Conservation (phyloP, 495 filamentous ascomycete genomes). For the Polyplosphaeria fusca region DNA sequence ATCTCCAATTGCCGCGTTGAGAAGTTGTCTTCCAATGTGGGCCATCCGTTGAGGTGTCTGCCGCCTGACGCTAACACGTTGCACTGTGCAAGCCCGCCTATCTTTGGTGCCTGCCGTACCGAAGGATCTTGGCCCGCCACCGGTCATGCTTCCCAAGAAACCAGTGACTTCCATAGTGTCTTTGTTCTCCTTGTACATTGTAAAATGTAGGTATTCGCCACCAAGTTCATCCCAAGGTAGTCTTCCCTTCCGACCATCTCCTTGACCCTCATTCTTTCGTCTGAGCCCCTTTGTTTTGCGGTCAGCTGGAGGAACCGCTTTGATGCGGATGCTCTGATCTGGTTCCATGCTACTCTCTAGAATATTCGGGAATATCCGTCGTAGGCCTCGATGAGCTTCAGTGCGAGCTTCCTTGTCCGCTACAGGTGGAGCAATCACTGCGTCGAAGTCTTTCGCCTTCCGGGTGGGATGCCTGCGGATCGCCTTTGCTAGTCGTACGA, state of each 20-base stretch:
- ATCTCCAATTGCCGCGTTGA: slow-evolving; percentile 66
- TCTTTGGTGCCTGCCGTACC: slow-evolving; percentile 94
- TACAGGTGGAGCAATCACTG: slow-evolving; percentile 45
- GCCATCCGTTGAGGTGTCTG: slow-evolving; percentile 62
- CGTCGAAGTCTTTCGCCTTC: slow-evolving; percentile 44
- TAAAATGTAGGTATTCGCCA: slow-evolving; percentile 84
- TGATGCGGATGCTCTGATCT: slow-evolving; percentile 59
- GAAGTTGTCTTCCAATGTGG: slow-evolving; percentile 59
- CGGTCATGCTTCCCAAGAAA: slow-evolving; percentile 65
- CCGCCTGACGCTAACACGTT: slow-evolving; percentile 71
- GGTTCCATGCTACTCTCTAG: slow-evolving; percentile 61
- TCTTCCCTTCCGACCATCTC: slow-evolving; percentile 35
- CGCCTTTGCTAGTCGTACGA: slow-evolving; percentile 33
- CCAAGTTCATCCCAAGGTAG: slow-evolving; percentile 61
- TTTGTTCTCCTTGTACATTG: slow-evolving; percentile 95
- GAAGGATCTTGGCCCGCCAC: slow-evolving; percentile 65
- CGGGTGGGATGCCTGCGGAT: slow-evolving; percentile 33
- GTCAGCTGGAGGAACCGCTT: slow-evolving; percentile 43
- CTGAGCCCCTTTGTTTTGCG: slow-evolving; percentile 16
- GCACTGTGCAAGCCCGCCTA: slow-evolving; percentile 79
- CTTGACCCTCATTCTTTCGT: slow-evolving; percentile 26
- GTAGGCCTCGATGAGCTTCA: slow-evolving; percentile 62
- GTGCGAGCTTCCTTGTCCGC: slow-evolving; percentile 60
- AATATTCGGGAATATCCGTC: slow-evolving; percentile 63
- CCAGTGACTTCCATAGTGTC: slow-evolving; percentile 92